Conservation (phyloP, 352 stramenopile species). For the Globisporangium spiculum region DNA sequence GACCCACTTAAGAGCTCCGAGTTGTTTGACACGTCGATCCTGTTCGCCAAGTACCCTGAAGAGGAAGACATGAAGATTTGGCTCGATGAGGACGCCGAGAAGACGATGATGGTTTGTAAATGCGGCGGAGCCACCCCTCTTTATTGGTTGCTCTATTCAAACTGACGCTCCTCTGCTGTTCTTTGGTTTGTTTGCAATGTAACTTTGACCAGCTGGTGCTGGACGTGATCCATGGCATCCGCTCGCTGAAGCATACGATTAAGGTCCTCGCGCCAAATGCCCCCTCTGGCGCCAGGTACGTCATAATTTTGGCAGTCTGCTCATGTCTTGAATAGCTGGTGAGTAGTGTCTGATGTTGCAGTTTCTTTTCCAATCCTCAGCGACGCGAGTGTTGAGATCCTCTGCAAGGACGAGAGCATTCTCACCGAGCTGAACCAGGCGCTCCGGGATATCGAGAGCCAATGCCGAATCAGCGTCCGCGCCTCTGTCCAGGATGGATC, state of each 20-base stretch:
- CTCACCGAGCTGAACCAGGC: conserved; percentile 32
- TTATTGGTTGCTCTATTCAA: background rate
- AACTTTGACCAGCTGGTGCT: conserved; percentile 46
- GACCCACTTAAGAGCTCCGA: conserved; percentile 34
- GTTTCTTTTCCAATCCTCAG: background rate
- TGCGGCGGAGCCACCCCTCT: background rate
- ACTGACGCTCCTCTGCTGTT: background rate
- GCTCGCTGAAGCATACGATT: conserved; percentile 88
- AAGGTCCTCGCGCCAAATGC: conserved; percentile 65
- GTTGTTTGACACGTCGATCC: conserved; percentile 45
- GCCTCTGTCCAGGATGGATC: conserved; percentile 11
- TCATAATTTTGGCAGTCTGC: background rate
- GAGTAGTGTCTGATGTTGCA: background rate
- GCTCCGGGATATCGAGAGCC: conserved; percentile 41
- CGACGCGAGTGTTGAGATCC: conserved; percentile 24
- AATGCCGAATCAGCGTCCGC: conserved; percentile 37
- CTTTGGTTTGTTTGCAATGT: background rate
- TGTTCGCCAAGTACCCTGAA: conserved; percentile 82
- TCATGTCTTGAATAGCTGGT: background rate
- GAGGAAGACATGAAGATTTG: conserved; percentile 75
- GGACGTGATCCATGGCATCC: conserved; percentile 91
- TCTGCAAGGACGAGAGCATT: conserved; percentile 31
- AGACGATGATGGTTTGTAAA: conserved; percentile 64
- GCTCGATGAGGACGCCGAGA: conserved; percentile 80
- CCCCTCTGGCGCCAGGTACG: conserved; percentile 24